A percentile compares a stretch with the other conserved stretches of the same genome.
Evolutionary conservation across 305 asterid species (phyloP).

Genomic region (Fraxinus floribunda): DNA sequence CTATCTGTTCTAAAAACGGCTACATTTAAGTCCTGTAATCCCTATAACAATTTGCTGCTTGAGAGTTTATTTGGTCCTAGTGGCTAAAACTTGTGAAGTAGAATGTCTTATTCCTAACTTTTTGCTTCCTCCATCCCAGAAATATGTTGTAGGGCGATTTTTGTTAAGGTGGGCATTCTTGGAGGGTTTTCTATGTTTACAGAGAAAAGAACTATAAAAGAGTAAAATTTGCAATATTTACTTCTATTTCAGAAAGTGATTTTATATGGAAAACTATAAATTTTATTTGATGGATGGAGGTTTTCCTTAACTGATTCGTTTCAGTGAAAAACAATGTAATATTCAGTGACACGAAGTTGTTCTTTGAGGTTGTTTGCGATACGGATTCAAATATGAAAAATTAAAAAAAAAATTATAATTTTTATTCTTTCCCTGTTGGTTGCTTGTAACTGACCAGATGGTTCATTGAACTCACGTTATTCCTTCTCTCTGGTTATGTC

Average conservation of each 20-base stretch:
- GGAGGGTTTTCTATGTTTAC: not conserved
- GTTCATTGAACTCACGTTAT: not conserved
- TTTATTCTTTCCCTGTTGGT: not conserved
- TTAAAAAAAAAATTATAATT: not conserved
- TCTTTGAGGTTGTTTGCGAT: not conserved
- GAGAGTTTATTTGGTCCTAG: not conserved
- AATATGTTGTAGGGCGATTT: not conserved
- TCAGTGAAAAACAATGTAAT: not conserved
- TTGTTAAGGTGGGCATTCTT: not conserved
- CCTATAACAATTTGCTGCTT: not conserved
- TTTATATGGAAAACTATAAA: not conserved
- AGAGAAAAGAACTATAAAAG: not conserved
- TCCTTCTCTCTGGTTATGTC: slow-evolving; percentile 4
- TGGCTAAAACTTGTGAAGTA: not conserved
- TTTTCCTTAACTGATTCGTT: not conserved
- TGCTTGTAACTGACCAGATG: not conserved
- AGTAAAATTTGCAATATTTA: not conserved
- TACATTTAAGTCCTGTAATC: not conserved
- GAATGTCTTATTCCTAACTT: not conserved
- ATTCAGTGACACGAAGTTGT: not conserved
- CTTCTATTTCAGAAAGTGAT: not conserved
- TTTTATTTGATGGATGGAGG: not conserved
- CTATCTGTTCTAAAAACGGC: not conserved
- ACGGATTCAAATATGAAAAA: not conserved
- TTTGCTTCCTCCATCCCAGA: not conserved